Percentiles rank a stretch among this genome's conserved stretches.
These are phyloP conservation scores for Cutaneotrichosporon sp. DNA, from an alignment of 1,284 basidiomycete species.

Conservation along the genomic window DNA sequence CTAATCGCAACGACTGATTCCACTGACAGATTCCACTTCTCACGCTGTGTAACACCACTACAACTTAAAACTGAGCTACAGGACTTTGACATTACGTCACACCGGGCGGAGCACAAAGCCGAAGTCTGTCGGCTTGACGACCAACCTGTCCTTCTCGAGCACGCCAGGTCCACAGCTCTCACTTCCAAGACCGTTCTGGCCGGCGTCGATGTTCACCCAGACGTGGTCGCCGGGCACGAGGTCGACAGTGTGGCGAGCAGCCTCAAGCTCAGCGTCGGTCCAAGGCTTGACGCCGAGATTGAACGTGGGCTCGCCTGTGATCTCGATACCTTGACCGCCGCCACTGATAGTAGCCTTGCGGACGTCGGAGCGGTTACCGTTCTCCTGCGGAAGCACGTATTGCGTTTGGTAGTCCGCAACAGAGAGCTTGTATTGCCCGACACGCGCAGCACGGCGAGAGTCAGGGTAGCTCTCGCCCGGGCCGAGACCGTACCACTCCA, in stretches of 20 bases:
- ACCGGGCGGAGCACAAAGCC: not conserved
- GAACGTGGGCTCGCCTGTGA: conserved; percentile 9
- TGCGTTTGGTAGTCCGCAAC: conserved; percentile 21
- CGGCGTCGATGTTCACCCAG: conserved; percentile 20
- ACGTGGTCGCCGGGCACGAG: conserved; percentile 14
- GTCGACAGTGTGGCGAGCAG: conserved; percentile 17
- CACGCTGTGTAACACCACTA: too few relatives aligned
- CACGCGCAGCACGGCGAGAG: conserved; percentile 1
- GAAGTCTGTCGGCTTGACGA: not conserved
- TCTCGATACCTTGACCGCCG: not conserved
- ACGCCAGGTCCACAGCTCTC: not conserved
- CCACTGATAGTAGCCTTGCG: conserved; percentile 12
- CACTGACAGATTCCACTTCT: too few relatives aligned
- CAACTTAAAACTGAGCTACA: too few relatives aligned
- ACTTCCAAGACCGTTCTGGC: conserved; percentile 16
- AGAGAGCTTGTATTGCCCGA: conserved; percentile 9
- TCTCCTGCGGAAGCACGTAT: conserved; percentile 25
- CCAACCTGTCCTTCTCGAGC: not conserved
- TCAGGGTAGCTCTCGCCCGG: conserved; percentile 22
- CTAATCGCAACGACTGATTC: too few relatives aligned
- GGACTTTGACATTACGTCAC: too few relatives aligned
- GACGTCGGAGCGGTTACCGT: conserved; percentile 15
- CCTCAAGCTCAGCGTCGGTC: conserved; percentile 17
- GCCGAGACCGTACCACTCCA: conserved; percentile 19
- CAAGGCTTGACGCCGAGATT: conserved; percentile 19